Conservation (phyloP, 2,329 filamentous ascomycete genomes). For the Fusarium albidum region DNA sequence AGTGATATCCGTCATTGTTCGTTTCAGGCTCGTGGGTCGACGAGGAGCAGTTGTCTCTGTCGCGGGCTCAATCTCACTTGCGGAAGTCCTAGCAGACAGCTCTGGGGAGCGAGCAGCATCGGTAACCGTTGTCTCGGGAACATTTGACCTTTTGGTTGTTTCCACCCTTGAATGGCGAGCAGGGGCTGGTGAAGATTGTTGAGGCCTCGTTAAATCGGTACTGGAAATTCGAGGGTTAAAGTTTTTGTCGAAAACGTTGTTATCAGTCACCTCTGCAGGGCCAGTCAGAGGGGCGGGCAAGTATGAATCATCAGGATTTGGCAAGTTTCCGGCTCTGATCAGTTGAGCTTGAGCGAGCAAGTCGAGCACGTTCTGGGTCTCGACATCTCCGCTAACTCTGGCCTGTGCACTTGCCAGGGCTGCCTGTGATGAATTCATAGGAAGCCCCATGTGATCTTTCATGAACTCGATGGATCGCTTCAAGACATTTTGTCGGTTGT, state of each 20-base stretch:
- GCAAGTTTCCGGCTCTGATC: constrained; percentile 72
- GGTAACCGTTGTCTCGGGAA: constrained; percentile 19
- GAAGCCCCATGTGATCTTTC: constrained; percentile 88
- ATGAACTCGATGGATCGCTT: constrained; percentile 97
- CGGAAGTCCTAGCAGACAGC: constrained; percentile 61
- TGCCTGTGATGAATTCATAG: constrained; percentile 69
- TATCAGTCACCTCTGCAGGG: constrained; percentile 74
- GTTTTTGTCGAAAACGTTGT: constrained; percentile 86
- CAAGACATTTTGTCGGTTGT: constrained; percentile 90
- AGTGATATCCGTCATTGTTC: constrained; percentile 86
- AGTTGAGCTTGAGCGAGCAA: constrained; percentile 83
- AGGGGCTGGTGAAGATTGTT: constrained; percentile 45
- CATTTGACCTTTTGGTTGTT: constrained; percentile 23
- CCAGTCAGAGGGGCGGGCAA: constrained; percentile 74
- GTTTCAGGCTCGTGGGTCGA: constrained; percentile 75
- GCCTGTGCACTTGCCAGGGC: constrained; percentile 86
- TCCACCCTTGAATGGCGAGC: constrained; percentile 30
- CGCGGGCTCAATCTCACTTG: constrained; percentile 63
- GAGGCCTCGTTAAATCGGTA: constrained; percentile 54
- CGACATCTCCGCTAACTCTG: constrained; percentile 80
- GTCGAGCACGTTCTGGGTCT: constrained; percentile 91
- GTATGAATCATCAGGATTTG: constrained; percentile 54
- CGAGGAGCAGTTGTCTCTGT: constrained; percentile 61
- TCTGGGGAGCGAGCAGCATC: constrained; percentile 50
- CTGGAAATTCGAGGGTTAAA: constrained; percentile 68